Percentiles rank a stretch among this genome's conserved stretches.
Evolutionary conservation across 768 basidiomycete species (phyloP).

Genomic region (Naganishia vaughanmartiniae): DNA sequence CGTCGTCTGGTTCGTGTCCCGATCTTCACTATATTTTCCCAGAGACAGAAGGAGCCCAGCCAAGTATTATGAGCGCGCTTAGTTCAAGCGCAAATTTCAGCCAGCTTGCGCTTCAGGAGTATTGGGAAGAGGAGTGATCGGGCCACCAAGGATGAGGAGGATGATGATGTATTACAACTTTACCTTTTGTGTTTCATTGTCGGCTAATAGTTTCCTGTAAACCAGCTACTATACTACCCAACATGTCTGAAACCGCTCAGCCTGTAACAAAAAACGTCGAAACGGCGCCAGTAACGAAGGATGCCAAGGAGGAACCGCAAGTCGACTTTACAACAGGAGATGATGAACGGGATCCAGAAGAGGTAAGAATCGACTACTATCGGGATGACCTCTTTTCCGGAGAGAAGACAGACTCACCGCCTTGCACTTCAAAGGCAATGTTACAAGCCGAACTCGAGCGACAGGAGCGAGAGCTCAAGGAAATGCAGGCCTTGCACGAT

Average conservation of each 20-base stretch:
- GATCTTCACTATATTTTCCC: constrained; percentile 16
- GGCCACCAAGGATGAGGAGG: background rate
- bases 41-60: constrained; percentile 9
- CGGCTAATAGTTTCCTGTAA: too few species aligned
- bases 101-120: background rate
- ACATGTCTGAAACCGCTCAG: constrained; percentile 1
- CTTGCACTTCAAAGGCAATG: background rate
- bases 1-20: background rate
- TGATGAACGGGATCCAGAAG: constrained; percentile 24
- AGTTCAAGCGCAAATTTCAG: background rate
- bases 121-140: background rate
- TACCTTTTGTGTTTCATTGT: background rate
- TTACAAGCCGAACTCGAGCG: constrained; percentile 18
- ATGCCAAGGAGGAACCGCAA: constrained; percentile 3
- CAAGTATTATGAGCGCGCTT: constrained; percentile 8
- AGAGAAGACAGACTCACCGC: background rate
- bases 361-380: background rate
- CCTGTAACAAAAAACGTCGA: background rate
- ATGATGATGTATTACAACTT: constrained; percentile 17
- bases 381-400: background rate
- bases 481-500: constrained; percentile 20
- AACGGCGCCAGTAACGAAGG: background rate
- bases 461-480: constrained; percentile 13
- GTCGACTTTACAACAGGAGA: constrained; percentile 7
- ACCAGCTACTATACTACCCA: too few species aligned